These are phyloP conservation scores for Centella asiatica DNA, from an alignment of 129 eudicot species.

Conservation along the genomic window DNA sequence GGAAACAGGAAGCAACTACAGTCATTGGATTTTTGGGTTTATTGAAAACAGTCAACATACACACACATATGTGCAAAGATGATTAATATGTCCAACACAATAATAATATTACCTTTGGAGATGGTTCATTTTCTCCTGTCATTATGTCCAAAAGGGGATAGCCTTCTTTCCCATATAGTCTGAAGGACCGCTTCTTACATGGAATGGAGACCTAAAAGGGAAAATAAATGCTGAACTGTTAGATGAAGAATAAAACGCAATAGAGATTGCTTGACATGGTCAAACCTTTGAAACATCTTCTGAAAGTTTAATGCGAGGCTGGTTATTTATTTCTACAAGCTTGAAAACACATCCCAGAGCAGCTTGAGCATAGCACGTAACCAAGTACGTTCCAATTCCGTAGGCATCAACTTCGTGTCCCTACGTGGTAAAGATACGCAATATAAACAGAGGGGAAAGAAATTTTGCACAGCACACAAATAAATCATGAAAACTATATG, in stretches of 20 bases:
- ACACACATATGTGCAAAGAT: background rate
- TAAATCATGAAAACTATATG: background rate
- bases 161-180: slow-evolving; percentile 96
- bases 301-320: slow-evolving; percentile 93
- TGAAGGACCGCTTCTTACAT: slow-evolving; percentile 79
- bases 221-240: slow-evolving; percentile 4
- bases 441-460: background rate
- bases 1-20: background rate
- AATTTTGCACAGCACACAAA: background rate
- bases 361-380: slow-evolving; percentile 96
- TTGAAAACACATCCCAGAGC: slow-evolving; percentile 96
- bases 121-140: slow-evolving; percentile 93
- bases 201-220: slow-evolving; percentile 88
- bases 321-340: slow-evolving; percentile 92
- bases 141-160: slow-evolving; percentile 91
- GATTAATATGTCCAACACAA: background rate
- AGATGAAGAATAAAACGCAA: background rate
- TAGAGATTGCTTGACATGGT: background rate
- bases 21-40: background rate
- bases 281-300: slow-evolving; percentile 96
- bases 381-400: slow-evolving; percentile 93
- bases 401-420: slow-evolving; percentile 95
- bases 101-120: slow-evolving; percentile 61
- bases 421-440: slow-evolving; percentile 25
- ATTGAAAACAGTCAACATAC: background rate